Evolutionary conservation across 2,329 filamentous ascomycete genomes (phyloP).

Genomic region (Ramichloridium luteum): DNA sequence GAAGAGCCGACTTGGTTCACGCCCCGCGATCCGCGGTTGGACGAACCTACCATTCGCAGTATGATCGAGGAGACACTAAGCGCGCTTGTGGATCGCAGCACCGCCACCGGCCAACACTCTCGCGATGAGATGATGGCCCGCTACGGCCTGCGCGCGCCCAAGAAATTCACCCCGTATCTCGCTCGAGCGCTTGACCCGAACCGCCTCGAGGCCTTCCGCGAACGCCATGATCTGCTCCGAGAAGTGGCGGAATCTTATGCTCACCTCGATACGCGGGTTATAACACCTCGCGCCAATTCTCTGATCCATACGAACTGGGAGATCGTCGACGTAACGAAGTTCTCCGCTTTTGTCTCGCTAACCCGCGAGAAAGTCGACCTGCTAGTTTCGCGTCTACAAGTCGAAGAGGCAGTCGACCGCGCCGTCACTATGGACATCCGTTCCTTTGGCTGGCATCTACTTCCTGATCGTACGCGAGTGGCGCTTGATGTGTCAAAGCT

Average conservation of each 20-base stretch:
- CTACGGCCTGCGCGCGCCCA: conserved; percentile 34
- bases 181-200: conserved; percentile 33
- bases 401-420: conserved; percentile 33
- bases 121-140: conserved; percentile 34
- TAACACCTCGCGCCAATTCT: conserved; percentile 17
- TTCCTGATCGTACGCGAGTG: conserved; percentile 20
- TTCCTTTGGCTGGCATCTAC: conserved; percentile 37
- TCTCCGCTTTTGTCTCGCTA: conserved; percentile 29
- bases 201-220: conserved; percentile 34
- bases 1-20: conserved; percentile 34
- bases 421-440: conserved; percentile 34
- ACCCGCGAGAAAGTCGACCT: conserved; percentile 33
- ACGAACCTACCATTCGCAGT: conserved; percentile 27
- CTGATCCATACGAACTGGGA: conserved; percentile 28
- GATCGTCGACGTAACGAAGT: conserved; percentile 30
- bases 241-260: conserved; percentile 26
- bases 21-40: conserved; percentile 30
- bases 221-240: conserved; percentile 31
- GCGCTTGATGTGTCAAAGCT: conserved; percentile 31
- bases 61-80: conserved; percentile 30
- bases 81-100: conserved; percentile 34
- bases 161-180: conserved; percentile 25
- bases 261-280: conserved; percentile 22
- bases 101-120: conserved; percentile 20
- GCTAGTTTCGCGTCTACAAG: conserved; percentile 32